Evolutionary conservation across 139 green algal species (phyloP).

Genomic region (Eudorina sp.): DNA sequence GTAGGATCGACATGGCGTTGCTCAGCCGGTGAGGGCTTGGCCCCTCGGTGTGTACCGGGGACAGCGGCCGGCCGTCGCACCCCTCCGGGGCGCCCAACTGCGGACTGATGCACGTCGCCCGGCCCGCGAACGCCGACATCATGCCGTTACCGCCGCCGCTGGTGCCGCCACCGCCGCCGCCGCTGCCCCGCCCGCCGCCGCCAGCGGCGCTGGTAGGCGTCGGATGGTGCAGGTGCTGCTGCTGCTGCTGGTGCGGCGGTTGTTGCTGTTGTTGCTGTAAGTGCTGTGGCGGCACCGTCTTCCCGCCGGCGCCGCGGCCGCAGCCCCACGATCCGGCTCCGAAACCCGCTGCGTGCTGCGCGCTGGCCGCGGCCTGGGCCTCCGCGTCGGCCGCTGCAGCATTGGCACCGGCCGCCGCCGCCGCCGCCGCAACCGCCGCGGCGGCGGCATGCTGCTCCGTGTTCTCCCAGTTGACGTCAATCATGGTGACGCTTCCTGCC

Average conservation of each 20-base stretch:
- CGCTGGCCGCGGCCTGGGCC: neutral
- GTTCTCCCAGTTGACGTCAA: conserved; percentile 16
- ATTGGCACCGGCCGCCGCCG: neutral
- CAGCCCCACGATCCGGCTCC: neutral
- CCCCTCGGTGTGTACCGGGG: neutral
- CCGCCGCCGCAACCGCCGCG: neutral
- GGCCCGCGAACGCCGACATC: neutral
- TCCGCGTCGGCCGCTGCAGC: neutral
- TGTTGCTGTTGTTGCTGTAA: neutral
- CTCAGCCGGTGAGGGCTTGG: conserved; percentile 5
- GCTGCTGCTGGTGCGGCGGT: neutral
- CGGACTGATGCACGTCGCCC: conserved; percentile 1
- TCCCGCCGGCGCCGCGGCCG: neutral
- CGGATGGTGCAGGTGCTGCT: neutral
- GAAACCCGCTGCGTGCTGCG: neutral
- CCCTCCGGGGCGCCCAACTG: neutral
- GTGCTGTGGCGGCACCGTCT: neutral
- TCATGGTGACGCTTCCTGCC: conserved; percentile 27
- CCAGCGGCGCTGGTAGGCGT: neutral
- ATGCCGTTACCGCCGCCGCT: neutral
- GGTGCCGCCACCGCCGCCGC: neutral
- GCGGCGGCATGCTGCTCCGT: neutral
- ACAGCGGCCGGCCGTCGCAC: neutral
- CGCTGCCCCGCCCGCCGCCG: neutral
- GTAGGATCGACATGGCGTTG: conserved; percentile 44